Evolutionary conservation across 1,284 basidiomycete species (phyloP).

Genomic region (Mrakiaceae sp.): DNA sequence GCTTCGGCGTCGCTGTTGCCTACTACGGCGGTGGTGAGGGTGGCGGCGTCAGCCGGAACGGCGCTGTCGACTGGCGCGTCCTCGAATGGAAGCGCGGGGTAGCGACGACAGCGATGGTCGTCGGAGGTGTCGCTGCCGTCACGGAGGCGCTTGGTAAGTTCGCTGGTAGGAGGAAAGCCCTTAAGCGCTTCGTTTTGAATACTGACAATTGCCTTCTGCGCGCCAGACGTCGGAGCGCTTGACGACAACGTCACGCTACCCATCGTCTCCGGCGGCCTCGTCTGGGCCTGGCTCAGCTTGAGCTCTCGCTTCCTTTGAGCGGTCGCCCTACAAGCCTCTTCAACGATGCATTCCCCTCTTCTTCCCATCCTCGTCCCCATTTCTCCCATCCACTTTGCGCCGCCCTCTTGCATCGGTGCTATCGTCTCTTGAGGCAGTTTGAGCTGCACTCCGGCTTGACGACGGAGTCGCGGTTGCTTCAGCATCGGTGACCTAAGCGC

Average conservation of each 20-base stretch:
- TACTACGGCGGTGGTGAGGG: slow-evolving; percentile 43
- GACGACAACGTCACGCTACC: slow-evolving; percentile 94
- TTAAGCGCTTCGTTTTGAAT: slow-evolving; percentile 17
- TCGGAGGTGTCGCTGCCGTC: slow-evolving; percentile 67
- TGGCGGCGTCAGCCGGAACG: slow-evolving; percentile 24
- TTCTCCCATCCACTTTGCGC: too few species aligned
- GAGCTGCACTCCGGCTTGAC: too few species aligned
- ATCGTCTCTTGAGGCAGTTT: too few species aligned
- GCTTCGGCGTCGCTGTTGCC: slow-evolving; percentile 54
- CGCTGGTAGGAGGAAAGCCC: neutral
- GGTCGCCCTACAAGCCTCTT: neutral
- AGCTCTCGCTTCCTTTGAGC: slow-evolving; percentile 19
- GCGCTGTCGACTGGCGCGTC: slow-evolving; percentile 11
- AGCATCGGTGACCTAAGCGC: too few species aligned
- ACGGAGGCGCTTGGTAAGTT: slow-evolving; percentile 70
- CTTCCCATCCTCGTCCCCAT: too few species aligned
- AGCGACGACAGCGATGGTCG: slow-evolving; percentile 38
- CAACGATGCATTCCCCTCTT: too few species aligned
- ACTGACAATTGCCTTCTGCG: slow-evolving; percentile 15
- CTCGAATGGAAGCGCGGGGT: slow-evolving; percentile 15
- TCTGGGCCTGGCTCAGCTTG: slow-evolving; percentile 43
- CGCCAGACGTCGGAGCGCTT: slow-evolving; percentile 60
- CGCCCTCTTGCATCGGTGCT: too few species aligned
- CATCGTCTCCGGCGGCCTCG: slow-evolving; percentile 71
- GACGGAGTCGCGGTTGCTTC: too few species aligned